phyloP scores from a whole-genome alignment of 257 asterid species.

The Capsicum baccatum region DNA sequence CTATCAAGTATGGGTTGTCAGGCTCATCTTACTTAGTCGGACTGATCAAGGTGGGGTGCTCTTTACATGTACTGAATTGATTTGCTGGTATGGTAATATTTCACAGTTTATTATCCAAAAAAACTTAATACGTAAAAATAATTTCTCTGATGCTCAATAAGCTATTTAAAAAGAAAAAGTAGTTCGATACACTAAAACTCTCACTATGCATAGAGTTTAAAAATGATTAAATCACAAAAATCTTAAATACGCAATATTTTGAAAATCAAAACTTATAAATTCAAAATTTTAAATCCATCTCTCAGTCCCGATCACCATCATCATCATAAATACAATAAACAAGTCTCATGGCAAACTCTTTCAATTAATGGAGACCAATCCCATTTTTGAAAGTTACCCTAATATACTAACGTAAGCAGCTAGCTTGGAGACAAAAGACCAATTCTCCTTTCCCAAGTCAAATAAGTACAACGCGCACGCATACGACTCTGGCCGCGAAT shows the following conservation, averaged over 20 bases:
- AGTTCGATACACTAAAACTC: too few species aligned
- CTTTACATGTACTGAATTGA: background rate
- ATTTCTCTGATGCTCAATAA: background rate
- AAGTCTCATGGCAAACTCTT: background rate
- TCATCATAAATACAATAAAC: background rate
- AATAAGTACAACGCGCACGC: constrained; percentile 16
- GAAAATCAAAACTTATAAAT: background rate
- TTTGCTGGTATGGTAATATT: too few species aligned
- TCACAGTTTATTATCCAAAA: too few species aligned
- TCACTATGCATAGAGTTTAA: too few species aligned
- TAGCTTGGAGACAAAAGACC: constrained; percentile 11
- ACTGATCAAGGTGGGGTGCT: background rate
- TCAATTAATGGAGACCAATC: background rate
- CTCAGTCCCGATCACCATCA: background rate
- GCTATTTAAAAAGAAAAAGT: background rate
- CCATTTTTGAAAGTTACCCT: background rate
- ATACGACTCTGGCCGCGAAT: background rate
- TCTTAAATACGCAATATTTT: background rate
- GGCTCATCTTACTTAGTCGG: too few species aligned
- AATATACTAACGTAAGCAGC: background rate
- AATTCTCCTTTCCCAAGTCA: background rate
- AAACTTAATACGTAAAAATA: background rate
- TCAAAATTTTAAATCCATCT: background rate
- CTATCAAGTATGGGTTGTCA: too few species aligned
- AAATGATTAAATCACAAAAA: too few species aligned